Base-by-base conservation (phyloP, 148 eudicot species). In the Linanthus parryae region DNA sequence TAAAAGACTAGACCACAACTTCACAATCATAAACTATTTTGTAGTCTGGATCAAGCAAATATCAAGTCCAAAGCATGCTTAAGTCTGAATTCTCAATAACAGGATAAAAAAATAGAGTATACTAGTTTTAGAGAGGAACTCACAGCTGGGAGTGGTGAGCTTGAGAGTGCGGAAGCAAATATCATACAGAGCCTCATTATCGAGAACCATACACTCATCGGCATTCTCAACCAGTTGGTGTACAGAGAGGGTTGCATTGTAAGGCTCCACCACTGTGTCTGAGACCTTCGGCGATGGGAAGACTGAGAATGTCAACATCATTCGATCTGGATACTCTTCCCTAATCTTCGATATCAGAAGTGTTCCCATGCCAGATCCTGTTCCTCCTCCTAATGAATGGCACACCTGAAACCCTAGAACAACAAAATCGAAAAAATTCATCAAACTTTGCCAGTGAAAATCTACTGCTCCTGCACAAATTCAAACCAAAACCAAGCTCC, bases 371-470 rank as follows among this genome's bases (percentile, higher is more conserved):
- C 53, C 36, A 17, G 34, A 26, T 12, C 53, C 53, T 29, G 53
- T 48, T 48, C 53, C 53, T 29, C 53, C 53, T 26, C 53, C 55
- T 14, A 50, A 39, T 31, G 55, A 50, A 20, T 50, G 55, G 55
- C 55, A 50, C n/a, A 50, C 55, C 31, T 50, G 55, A 18, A 50
- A 50, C 12, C 55, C 55, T 50, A 10, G 5, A 31, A 31, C 5
- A 31, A 31, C n/a, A n/a, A n/a, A n/a, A n/a, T n/a, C n/a, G n/a
- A n/a, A n/a, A n/a, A n/a, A n/a, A n/a, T n/a, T n/a, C n/a, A n/a
- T n/a, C n/a, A n/a, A n/a, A n/a, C n/a, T n/a, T n/a, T n/a, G n/a
- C n/a, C n/a, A n/a, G n/a, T n/a, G n/a, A n/a, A n/a, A n/a, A n/a
- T n/a, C n/a, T n/a, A n/a, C n/a, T n/a, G n/a, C n/a, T n/a, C n/a